These are phyloP conservation scores for Fusarium avenaceum DNA, from an alignment of 2,329 filamentous ascomycete genomes.

Conservation along the genomic window DNA sequence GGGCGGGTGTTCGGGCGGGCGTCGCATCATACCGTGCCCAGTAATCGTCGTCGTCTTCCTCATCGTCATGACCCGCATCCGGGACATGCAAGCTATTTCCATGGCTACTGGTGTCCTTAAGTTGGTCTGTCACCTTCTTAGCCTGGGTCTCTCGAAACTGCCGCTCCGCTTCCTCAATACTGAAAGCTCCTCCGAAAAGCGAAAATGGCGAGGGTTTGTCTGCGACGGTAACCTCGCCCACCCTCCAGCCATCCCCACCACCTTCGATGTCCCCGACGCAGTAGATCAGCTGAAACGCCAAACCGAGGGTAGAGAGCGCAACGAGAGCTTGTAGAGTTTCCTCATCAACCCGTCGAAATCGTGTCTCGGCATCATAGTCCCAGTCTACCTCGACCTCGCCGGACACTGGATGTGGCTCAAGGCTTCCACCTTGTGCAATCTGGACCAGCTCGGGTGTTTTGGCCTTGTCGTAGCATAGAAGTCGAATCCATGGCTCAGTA, in stretches of 20 bases:
- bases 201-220: slow-evolving; percentile 71
- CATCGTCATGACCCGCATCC: slow-evolving; percentile 52
- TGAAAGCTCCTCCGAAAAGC: slow-evolving; percentile 64
- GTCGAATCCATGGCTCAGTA: slow-evolving; percentile 77
- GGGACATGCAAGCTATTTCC: slow-evolving; percentile 33
- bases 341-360: slow-evolving; percentile 77
- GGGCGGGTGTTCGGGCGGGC: slow-evolving; percentile 73
- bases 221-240: slow-evolving; percentile 75
- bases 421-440: slow-evolving; percentile 70
- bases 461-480: slow-evolving; percentile 76
- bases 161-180: slow-evolving; percentile 72
- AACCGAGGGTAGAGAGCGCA: slow-evolving; percentile 69
- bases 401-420: slow-evolving; percentile 85
- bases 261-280: slow-evolving; percentile 75
- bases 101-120: slow-evolving; percentile 29
- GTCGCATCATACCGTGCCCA: slow-evolving; percentile 84
- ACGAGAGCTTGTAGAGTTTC: slow-evolving; percentile 81
- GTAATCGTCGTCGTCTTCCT: slow-evolving; percentile 82
- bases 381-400: slow-evolving; percentile 83
- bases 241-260: slow-evolving; percentile 75
- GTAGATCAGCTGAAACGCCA: slow-evolving; percentile 77
- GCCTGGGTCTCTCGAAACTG: slow-evolving; percentile 58
- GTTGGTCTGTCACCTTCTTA: slow-evolving; percentile 39
- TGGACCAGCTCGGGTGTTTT: slow-evolving; percentile 70
- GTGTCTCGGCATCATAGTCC: slow-evolving; percentile 72